Evolutionary conservation across 2,329 filamentous ascomycete species (phyloP).

Genomic region (Aspergillus bombycis): DNA sequence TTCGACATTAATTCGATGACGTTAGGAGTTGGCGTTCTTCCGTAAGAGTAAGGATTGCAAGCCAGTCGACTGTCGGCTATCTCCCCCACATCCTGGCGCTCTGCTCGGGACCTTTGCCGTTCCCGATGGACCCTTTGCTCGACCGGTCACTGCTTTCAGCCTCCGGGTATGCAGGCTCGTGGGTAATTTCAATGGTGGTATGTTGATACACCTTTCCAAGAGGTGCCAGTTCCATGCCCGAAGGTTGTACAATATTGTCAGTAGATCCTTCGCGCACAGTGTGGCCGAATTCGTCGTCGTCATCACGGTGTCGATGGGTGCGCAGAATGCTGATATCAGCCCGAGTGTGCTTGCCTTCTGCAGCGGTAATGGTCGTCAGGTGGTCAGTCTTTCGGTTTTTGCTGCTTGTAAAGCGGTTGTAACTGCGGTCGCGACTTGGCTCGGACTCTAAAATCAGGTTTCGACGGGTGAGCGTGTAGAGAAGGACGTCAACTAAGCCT

Average conservation of each 20-base stretch:
- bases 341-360: conserved; percentile 18
- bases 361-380: conserved; percentile 35
- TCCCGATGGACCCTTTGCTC: conserved; percentile 29
- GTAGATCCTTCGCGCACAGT: conserved; percentile 48
- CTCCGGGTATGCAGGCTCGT: conserved; percentile 36
- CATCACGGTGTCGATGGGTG: conserved; percentile 17
- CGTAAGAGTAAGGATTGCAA: background rate
- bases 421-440: conserved; percentile 41
- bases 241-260: conserved; percentile 45
- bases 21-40: background rate
- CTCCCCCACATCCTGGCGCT: conserved; percentile 29
- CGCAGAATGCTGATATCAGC: conserved; percentile 27
- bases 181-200: conserved; percentile 48
- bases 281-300: conserved; percentile 28
- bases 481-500: conserved; percentile 61
- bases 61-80: conserved; percentile 13
- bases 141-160: conserved; percentile 30
- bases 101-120: conserved; percentile 13
- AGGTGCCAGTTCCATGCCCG: conserved; percentile 33
- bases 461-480: conserved; percentile 61
- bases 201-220: conserved; percentile 48
- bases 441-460: conserved; percentile 58
- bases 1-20: background rate
- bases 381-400: conserved; percentile 32
- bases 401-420: conserved; percentile 35